A percentile compares a stretch with the other conserved stretches of the same genome.
Evolutionary conservation across 306 rosid species (phyloP).

Genomic region (Spatholobus suberectus): DNA sequence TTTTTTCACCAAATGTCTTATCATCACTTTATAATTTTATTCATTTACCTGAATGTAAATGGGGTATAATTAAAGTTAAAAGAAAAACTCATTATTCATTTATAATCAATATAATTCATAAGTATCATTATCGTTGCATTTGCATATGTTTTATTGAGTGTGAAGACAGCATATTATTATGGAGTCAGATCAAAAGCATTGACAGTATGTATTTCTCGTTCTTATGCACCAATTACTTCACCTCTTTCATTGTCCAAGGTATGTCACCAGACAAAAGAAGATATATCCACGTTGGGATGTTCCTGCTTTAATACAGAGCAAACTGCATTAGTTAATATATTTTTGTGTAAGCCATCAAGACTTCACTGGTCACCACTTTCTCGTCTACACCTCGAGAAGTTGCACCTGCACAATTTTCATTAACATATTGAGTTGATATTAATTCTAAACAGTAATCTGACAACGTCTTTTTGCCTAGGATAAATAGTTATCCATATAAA

Average conservation of each 20-base stretch:
- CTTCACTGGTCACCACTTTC: neutral
- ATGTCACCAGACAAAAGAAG: neutral
- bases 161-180: constrained; percentile 3
- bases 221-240: constrained; percentile 29
- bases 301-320: neutral
- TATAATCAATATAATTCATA: neutral
- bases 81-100: neutral
- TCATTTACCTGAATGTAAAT: neutral
- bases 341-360: neutral
- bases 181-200: constrained; percentile 15
- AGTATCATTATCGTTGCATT: neutral
- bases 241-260: constrained; percentile 34
- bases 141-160: constrained; percentile 15
- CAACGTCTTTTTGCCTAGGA: constrained; percentile 5
- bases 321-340: neutral
- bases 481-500: neutral
- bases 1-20: neutral
- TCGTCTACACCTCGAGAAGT: constrained; percentile 37
- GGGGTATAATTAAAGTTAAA: neutral
- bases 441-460: neutral
- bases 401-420: constrained; percentile 35
- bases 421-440: constrained; percentile 13
- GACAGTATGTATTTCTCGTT: neutral
- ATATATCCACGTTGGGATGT: neutral
- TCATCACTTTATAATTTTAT: neutral